Conservation (phyloP, 2,329 filamentous ascomycete species). For the Arthroderma sp. region DNA sequence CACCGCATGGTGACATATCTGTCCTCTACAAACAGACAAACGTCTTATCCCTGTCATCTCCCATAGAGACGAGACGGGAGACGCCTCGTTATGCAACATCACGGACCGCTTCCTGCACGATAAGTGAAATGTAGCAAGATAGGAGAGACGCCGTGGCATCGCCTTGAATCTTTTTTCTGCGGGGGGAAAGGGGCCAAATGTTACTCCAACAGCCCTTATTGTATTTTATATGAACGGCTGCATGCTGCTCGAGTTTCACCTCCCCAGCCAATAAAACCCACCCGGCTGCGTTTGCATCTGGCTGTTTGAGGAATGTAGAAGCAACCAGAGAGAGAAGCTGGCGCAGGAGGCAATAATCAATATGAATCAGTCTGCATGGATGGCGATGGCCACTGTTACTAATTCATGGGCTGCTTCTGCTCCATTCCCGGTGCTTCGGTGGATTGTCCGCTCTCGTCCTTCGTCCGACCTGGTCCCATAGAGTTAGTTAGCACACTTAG, state of each 20-base stretch:
- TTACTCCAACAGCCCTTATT: neutral
- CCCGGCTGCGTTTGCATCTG: neutral
- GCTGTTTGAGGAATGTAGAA: neutral
- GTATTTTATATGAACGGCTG: neutral
- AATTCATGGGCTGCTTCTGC: neutral
- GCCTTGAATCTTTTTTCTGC: neutral
- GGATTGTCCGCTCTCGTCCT: neutral
- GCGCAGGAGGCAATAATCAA: conserved; percentile 2
- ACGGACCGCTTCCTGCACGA: neutral
- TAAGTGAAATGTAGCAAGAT: neutral
- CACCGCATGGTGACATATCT: neutral
- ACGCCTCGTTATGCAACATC: neutral
- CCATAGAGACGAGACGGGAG: neutral
- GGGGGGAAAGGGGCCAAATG: neutral
- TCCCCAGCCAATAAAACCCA: neutral
- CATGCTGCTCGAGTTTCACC: neutral
- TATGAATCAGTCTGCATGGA: conserved; percentile 3
- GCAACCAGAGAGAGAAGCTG: neutral
- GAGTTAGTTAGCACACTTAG: too few relatives aligned
- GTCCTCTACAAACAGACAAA: neutral
- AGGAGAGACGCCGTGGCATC: neutral
- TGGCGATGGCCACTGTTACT: neutral
- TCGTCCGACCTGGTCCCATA: neutral
- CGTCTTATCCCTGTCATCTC: neutral
- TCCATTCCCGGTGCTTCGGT: neutral